These are phyloP conservation scores for Penstemon eatonii DNA, from an alignment of 257 asterid species.

Conservation along the genomic window DNA sequence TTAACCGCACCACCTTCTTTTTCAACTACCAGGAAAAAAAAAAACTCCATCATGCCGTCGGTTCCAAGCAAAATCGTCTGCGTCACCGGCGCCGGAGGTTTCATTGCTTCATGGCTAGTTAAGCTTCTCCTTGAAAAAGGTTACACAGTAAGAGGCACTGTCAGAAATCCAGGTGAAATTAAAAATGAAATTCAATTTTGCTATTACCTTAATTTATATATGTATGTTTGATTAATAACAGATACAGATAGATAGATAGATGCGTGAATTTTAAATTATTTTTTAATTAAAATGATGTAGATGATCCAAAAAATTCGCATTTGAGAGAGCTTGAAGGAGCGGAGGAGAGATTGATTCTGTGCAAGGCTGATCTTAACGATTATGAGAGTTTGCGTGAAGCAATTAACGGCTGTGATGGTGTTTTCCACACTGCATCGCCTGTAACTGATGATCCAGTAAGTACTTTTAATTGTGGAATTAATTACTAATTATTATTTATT, in stretches of 20 bases:
- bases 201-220: background rate
- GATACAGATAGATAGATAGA: no score
- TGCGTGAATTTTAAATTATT: background rate
- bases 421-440: conserved; percentile 97
- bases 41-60: conserved; percentile 52
- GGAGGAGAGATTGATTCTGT: conserved; percentile 67
- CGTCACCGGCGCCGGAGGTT: conserved; percentile 98
- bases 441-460: conserved; percentile 91
- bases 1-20: background rate
- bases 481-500: background rate
- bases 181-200: background rate
- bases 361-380: conserved; percentile 79
- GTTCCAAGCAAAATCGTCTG: conserved; percentile 70
- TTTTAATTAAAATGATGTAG: conserved; percentile 31
- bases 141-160: conserved; percentile 86
- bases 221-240: no score
- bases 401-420: conserved; percentile 89
- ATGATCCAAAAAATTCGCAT: conserved; percentile 79
- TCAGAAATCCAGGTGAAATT: conserved; percentile 77
- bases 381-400: conserved; percentile 70
- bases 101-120: conserved; percentile 98
- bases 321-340: conserved; percentile 87
- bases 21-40: background rate
- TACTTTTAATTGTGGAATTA: background rate
- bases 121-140: conserved; percentile 82